Evolutionary conservation across 768 basidiomycete genomes (phyloP), one percentile per base, ranked within the genome.

Genomic region (Tylopilus intermedius): DNA sequence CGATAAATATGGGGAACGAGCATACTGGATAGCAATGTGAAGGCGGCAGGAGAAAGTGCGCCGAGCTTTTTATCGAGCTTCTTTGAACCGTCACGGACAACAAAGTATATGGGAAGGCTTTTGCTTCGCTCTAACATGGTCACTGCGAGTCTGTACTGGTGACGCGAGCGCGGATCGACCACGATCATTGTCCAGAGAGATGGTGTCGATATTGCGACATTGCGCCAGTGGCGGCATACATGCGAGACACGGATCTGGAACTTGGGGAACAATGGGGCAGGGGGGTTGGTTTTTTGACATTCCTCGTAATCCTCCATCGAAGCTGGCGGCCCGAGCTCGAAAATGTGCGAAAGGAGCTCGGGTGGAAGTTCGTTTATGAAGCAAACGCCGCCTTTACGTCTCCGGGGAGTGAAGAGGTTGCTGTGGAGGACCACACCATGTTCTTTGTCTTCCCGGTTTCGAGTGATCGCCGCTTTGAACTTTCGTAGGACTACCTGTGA

Each of bases 211-310:
- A 85, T 50, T 4, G 82, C 77, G 1, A 75, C 58, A 37, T 67
- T 68, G 45, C 83, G 79, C 84, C 84, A 86, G 51, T 75, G 79
- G 24, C 60, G 68, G 64, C 83, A 86, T 8, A 51, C 50, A 39
- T 30, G 22, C 8, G 50, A 51, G 21, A 40, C 10, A 15, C 82
- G 69, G 30, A 82, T 68, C 57, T 78, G 75, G 62, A 82, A 83
- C 13, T 18, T 18, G 18, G 18, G 18, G 18, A 18, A 18, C 18
- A 18, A 18, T 18, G 18, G 18, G 18, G 18, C 18, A 18, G 18
- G 18, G 18, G 18, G 18, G 18, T 18, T 18, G 18, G 18, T 18
- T 18, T 18, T 18, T 18, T 18, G 18, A 18, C 18, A 18, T 18
- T 18, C 18, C 18, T 29, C 8, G 29, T 5, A 5, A 29, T 5